Evolutionary conservation across 164 flowering plant genomes (phyloP), one percentile per base, ranked within the genome.

Genomic region (Brasenia schreberi): DNA sequence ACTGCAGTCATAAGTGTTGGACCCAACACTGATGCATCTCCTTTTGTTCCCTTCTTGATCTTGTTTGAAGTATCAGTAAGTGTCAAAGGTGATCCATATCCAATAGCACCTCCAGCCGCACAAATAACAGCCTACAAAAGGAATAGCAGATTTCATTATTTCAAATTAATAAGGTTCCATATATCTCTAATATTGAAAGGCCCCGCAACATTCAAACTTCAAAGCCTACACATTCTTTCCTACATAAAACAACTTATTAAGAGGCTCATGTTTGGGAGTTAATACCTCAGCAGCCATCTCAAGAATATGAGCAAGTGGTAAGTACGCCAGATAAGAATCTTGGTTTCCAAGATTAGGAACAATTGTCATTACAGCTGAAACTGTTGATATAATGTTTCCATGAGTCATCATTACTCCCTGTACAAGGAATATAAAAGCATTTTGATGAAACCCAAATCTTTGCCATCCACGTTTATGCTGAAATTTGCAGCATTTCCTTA

Each of bases 371-470:
- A 91, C 99, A 68, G 93, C 93, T 69, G 96, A 87, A 74, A 79
- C 80, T 63, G 87, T 82, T 60, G 99, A 87, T 66, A 91, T 74
- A 62, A 94, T 81, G 73, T 94, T 94, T 7, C 86, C 79, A 77
- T 94, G 99, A 56, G 97, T 87, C 99, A 94, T 91, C 96, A 91
- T 89, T 42, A 94, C 97, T 73, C 99, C 99, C 99, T 94, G 79
- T 69, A 80, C 3, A 60, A 45, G 4, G 14, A 45, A 45, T 45
- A 45, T 45, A 45, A 45, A 45, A 45, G 53, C 53, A 45, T 7
- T 45, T 7, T 45, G 53, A 45, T 45, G 53, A 45, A 45, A 23
- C 27, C 27, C 27, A 23, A 23, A 23, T 23, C 27, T 23, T 23
- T 23, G 2, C 27, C 27, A 23, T 23, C 27, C 27, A 23, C 0